A percentile compares a stretch with the other conserved stretches of the same genome.
These are phyloP conservation scores for Lactifluus volemus DNA, from an alignment of 768 basidiomycete genomes.

Conservation along the genomic window DNA sequence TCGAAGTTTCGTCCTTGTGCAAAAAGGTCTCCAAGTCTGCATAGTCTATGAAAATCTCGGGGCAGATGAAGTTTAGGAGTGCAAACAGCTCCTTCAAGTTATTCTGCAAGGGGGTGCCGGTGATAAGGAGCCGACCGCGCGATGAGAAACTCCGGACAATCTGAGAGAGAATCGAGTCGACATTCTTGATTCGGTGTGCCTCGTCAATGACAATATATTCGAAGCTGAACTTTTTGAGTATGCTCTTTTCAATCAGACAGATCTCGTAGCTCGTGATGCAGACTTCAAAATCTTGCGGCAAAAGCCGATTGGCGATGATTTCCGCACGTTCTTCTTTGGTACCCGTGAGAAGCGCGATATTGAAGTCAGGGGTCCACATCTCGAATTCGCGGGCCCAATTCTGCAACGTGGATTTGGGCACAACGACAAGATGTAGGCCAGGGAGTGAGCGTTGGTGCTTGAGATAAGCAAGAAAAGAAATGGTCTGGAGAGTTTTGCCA, in stretches of 20 bases:
- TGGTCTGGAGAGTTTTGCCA: constrained; percentile 96
- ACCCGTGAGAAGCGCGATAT: constrained; percentile 72
- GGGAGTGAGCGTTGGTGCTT: constrained; percentile 66
- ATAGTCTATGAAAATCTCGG: constrained; percentile 90
- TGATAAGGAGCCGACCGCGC: constrained; percentile 86
- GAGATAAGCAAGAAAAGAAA: constrained; percentile 93
- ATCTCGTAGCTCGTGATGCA: constrained; percentile 97
- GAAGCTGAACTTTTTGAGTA: constrained; percentile 90
- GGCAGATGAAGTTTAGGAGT: constrained; percentile 90
- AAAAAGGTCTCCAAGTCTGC: constrained; percentile 90
- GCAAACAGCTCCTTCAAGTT: constrained; percentile 94
- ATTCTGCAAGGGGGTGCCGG: constrained; percentile 95
- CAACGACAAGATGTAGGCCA: constrained; percentile 92
- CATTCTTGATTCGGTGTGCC: constrained; percentile 98
- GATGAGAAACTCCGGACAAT: constrained; percentile 89
- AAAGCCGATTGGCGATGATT: constrained; percentile 66
- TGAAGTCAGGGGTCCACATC: constrained; percentile 86
- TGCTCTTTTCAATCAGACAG: constrained; percentile 89
- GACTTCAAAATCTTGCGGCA: constrained; percentile 86
- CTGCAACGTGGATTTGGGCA: constrained; percentile 97
- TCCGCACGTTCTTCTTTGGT: constrained; percentile 84
- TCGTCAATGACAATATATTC: constrained; percentile 99
- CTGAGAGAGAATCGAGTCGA: constrained; percentile 89
- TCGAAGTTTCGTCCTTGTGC: constrained; percentile 70
- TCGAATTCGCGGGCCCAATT: constrained; percentile 95